Base-by-base conservation (phyloP, 192 early-diverging fungal genomes). In the Backusella circina region DNA sequence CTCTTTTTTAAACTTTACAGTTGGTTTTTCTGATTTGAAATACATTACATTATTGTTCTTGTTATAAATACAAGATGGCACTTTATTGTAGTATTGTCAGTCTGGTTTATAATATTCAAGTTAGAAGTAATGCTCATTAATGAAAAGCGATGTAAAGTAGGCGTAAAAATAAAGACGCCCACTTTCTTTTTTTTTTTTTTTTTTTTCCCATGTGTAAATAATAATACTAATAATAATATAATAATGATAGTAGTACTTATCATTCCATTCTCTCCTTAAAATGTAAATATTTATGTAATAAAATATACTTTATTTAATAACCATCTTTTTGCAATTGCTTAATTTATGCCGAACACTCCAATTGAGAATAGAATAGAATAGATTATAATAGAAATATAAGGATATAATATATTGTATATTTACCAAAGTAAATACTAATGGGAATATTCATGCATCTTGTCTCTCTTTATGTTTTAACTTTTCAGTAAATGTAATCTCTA, bases 221-320 rank as follows among this genome's bases (percentile, higher is more conserved):
- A 61, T 61, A 61, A 23, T 23, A 57, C 12, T 12, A 28, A 47
- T n/a, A 47, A 35, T 5, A 35, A 2, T 35, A 35, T n/a, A n/a
- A n/a, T n/a, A n/a, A n/a, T n/a, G n/a, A n/a, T n/a, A n/a, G n/a
- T n/a, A n/a, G n/a, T n/a, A n/a, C n/a, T 5, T 0, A 47, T 7
- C 44, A 47, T 47, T 47, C 44, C 44, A 47, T 47, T 47, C 44
- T 47, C 54, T 61, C 54, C 54, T 61, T 61, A 61, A 61, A 61
- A 61, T 26, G 54, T 61, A 61, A 61, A 61, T 61, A 61, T 61
- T 61, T 61, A 61, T 61, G 21, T 61, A 47, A 47, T 47, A 47
- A 18, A 7, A 47, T 18, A 47, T 47, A 47, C 33, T 35, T 35
- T 47, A 47, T 47, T 47, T 47, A 47, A 47, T 47, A 47, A 47